These are phyloP conservation scores for Jatropha podagrica DNA, from an alignment of 441 rosid species.

Conservation along the genomic window DNA sequence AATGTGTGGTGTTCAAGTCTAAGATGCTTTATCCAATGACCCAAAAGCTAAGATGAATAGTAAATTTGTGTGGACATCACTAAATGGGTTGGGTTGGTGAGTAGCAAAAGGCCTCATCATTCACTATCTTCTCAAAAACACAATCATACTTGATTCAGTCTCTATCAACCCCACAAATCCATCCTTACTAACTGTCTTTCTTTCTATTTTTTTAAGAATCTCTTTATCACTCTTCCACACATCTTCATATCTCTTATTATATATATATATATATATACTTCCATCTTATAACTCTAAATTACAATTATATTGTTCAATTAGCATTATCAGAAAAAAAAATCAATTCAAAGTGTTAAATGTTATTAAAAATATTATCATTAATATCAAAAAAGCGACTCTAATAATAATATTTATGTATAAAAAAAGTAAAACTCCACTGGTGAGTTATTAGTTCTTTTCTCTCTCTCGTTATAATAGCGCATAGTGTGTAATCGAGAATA, in stretches of 20 bases:
- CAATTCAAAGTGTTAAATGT: too few relatives aligned
- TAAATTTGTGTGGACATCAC: conserved; percentile 36
- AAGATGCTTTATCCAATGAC: conserved; percentile 39
- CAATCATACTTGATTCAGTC: conserved; percentile 39
- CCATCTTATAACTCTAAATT: not conserved
- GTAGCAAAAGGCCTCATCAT: conserved; percentile 48
- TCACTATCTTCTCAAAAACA: conserved; percentile 36
- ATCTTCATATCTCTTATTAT: not conserved
- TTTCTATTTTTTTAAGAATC: conserved; percentile 15
- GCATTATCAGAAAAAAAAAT: too few relatives aligned
- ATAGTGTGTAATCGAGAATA: too few relatives aligned
- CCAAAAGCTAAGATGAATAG: conserved; percentile 31
- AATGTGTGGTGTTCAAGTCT: conserved; percentile 23
- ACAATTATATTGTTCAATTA: too few relatives aligned
- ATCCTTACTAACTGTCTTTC: conserved; percentile 28
- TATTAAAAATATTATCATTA: too few relatives aligned
- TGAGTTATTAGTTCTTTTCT: too few relatives aligned
- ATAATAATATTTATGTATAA: too few relatives aligned
- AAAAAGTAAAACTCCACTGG: too few relatives aligned
- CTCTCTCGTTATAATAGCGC: too few relatives aligned
- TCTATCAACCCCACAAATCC: conserved; percentile 33
- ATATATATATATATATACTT: not conserved
- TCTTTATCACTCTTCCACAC: too few relatives aligned
- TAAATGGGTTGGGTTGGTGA: conserved; percentile 62
- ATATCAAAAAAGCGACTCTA: too few relatives aligned